Conservation (phyloP, 352 stramenopile genomes). For the Globisporangium lucens region DNA sequence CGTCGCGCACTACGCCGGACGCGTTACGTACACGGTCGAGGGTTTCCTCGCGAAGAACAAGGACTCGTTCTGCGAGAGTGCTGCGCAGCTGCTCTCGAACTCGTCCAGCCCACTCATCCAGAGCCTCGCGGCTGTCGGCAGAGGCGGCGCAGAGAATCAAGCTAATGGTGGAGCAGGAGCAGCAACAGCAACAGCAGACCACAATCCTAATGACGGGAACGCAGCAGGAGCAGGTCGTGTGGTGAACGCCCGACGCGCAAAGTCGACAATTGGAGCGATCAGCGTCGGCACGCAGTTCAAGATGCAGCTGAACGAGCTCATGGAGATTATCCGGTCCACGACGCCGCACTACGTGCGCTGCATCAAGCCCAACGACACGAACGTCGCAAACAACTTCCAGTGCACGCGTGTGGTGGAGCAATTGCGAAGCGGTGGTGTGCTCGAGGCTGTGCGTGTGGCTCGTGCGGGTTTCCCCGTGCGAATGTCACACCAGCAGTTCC, state of each 20-base stretch:
- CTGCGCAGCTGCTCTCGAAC: conserved; percentile 44
- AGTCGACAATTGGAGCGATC: conserved; percentile 61
- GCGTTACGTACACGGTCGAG: conserved; percentile 73
- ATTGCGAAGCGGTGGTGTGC: conserved; percentile 78
- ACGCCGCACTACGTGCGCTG: conserved; percentile 98
- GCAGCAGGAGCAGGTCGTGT: background rate
- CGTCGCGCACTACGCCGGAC: conserved; percentile 84
- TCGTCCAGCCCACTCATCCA: conserved; percentile 67
- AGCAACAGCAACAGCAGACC: background rate
- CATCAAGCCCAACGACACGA: conserved; percentile 97
- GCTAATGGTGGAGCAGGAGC: background rate
- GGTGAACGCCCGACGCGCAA: conserved; percentile 25
- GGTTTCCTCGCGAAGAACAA: conserved; percentile 91
- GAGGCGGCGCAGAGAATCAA: background rate
- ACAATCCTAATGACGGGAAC: background rate
- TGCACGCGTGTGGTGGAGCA: conserved; percentile 76
- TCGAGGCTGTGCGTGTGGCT: conserved; percentile 86
- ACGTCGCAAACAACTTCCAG: conserved; percentile 72
- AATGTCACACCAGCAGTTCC: conserved; percentile 75
- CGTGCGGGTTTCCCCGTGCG: conserved; percentile 83
- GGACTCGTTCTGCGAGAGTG: conserved; percentile 81
- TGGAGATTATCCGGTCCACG: conserved; percentile 92
- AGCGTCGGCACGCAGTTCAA: conserved; percentile 93
- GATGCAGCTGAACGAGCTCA: conserved; percentile 92
- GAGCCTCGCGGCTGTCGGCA: conserved; percentile 28